Evolutionary conservation across 148 eudicot genomes (phyloP).

Genomic region (Hydrangea macrophylla): DNA sequence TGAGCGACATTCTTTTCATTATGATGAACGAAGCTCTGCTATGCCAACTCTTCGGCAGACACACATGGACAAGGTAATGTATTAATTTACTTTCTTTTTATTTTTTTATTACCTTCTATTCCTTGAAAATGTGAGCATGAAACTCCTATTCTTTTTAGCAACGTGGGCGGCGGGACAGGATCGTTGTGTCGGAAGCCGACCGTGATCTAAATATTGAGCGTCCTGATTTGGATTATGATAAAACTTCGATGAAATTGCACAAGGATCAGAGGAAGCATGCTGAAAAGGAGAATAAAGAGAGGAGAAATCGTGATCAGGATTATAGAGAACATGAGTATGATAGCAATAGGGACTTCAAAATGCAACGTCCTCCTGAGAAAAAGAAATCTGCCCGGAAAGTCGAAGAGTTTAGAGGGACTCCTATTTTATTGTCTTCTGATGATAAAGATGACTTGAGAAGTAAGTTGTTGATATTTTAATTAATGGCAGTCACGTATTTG

Average conservation of each 20-base stretch:
- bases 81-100: constrained; percentile 2
- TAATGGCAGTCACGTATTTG: not conserved
- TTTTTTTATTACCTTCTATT: constrained; percentile 2
- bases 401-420: constrained; percentile 50
- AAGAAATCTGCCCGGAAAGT: constrained; percentile 60
- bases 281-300: constrained; percentile 76
- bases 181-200: constrained; percentile 49
- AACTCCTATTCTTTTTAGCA: constrained; percentile 35
- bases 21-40: constrained; percentile 63
- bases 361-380: constrained; percentile 63
- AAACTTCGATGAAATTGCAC: constrained; percentile 52
- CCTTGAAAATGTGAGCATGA: constrained; percentile 1
- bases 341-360: constrained; percentile 45
- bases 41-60: constrained; percentile 49
- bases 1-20: constrained; percentile 42
- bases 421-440: constrained; percentile 38
- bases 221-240: constrained; percentile 71
- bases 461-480: constrained; percentile 57
- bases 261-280: constrained; percentile 77
- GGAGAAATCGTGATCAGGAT: constrained; percentile 61
- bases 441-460: constrained; percentile 81
- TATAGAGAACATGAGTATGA: constrained; percentile 67
- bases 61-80: constrained; percentile 62
- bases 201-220: constrained; percentile 64
- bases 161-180: constrained; percentile 68